These are phyloP conservation scores for Boletus subparvulus DNA, from an alignment of 768 basidiomycete species.

Conservation along the genomic window DNA sequence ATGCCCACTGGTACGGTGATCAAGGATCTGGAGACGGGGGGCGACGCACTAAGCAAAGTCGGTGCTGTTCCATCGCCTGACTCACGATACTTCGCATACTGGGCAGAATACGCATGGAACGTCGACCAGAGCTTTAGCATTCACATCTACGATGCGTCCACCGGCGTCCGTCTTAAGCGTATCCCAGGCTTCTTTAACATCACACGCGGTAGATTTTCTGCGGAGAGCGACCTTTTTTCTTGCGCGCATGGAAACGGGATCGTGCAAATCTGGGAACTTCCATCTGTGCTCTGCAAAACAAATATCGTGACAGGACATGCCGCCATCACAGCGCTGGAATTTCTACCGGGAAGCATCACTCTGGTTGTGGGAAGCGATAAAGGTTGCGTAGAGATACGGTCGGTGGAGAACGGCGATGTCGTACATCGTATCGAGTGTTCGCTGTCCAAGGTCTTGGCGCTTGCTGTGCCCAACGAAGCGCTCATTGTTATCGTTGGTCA, in stretches of 20 bases:
- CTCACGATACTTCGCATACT: constrained; percentile 19
- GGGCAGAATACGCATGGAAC: constrained; percentile 20
- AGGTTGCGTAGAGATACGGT: constrained; percentile 14
- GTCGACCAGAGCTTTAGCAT: constrained; percentile 15
- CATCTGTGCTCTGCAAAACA: constrained; percentile 6
- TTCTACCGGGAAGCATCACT: constrained; percentile 8
- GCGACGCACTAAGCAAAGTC: neutral
- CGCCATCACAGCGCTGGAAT: constrained; percentile 12
- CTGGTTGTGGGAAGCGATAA: constrained; percentile 11
- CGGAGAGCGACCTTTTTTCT: constrained; percentile 9
- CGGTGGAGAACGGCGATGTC: constrained; percentile 11
- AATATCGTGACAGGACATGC: constrained; percentile 12
- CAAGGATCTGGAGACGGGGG: constrained; percentile 14
- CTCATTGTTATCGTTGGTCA: constrained; percentile 13
- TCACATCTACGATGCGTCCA: constrained; percentile 15
- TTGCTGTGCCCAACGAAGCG: constrained; percentile 10
- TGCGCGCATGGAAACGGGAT: constrained; percentile 19
- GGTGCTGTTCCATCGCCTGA: constrained; percentile 13
- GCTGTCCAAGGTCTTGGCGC: constrained; percentile 6
- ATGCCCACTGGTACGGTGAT: neutral
- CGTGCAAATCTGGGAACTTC: constrained; percentile 19
- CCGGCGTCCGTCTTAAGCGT: constrained; percentile 16
- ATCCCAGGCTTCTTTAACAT: constrained; percentile 15
- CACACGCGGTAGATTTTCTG: constrained; percentile 12
- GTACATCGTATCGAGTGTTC: constrained; percentile 7